A percentile compares a stretch with the other conserved stretches of the same genome.
Conservation (phyloP, 805 yeast genomes). For the Kregervanrija pseudodelftensis region DNA sequence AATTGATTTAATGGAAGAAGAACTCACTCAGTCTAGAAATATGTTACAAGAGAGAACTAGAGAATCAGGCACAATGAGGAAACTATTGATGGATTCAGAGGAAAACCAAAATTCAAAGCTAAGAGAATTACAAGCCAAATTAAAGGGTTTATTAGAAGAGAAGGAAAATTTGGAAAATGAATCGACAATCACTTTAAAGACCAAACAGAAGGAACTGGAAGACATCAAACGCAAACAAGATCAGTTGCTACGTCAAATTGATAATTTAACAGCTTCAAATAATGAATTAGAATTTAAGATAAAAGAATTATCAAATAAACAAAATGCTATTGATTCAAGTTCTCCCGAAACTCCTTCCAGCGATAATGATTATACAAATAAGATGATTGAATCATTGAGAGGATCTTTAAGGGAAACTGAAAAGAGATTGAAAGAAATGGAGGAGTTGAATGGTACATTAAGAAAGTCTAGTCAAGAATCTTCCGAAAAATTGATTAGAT, state of each 20-base stretch:
- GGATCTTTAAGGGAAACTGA: slow-evolving; percentile 46
- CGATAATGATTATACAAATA: slow-evolving; percentile 9
- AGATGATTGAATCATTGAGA: slow-evolving; percentile 37
- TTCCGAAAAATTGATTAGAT: slow-evolving; percentile 57
- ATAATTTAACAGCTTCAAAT: slow-evolving; percentile 7
- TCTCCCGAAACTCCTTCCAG: background rate
- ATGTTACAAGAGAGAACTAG: slow-evolving; percentile 73
- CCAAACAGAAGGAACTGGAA: slow-evolving; percentile 60
- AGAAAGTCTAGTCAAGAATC: slow-evolving; percentile 60
- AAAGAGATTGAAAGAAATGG: slow-evolving; percentile 47
- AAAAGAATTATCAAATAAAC: background rate
- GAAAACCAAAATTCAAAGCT: slow-evolving; percentile 43
- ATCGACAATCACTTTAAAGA: slow-evolving; percentile 39
- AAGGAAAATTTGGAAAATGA: slow-evolving; percentile 53
- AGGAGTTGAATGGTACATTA: slow-evolving; percentile 43
- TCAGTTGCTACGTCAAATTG: slow-evolving; percentile 19
- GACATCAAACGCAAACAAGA: slow-evolving; percentile 46
- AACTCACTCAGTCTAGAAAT: slow-evolving; percentile 65
- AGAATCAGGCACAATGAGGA: slow-evolving; percentile 68
- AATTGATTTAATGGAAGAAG: slow-evolving; percentile 70
- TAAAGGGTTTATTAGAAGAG: slow-evolving; percentile 50
- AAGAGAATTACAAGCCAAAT: slow-evolving; percentile 48
- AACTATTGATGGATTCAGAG: slow-evolving; percentile 63
- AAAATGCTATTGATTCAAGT: background rate
- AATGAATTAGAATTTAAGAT: slow-evolving; percentile 5